These are phyloP conservation scores for Themeda triandra DNA, from an alignment of 176 grass and related monocot species.

Conservation along the genomic window DNA sequence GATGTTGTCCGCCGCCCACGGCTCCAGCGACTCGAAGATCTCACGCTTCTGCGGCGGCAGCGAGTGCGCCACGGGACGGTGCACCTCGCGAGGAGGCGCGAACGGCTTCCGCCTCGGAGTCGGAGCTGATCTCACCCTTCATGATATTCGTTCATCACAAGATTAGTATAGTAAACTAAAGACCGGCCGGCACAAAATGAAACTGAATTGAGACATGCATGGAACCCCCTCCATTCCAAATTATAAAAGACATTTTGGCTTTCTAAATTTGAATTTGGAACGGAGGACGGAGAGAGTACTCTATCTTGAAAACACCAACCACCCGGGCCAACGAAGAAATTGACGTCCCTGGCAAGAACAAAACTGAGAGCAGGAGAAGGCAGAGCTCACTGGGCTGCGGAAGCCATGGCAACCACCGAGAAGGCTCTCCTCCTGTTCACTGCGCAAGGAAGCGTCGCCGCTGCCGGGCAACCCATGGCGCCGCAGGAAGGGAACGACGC, in stretches of 20 bases:
- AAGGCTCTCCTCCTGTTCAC: background rate
- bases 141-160: background rate
- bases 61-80: background rate
- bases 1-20: slow-evolving; percentile 36
- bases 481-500: background rate
- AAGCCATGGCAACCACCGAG: slow-evolving; percentile 36
- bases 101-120: background rate
- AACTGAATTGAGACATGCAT: no score
- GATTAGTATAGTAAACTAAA: background rate
- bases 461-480: background rate
- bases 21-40: slow-evolving; percentile 34
- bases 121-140: background rate
- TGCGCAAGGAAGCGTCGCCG: background rate
- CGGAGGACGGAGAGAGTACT: no score
- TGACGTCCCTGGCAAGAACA: background rate
- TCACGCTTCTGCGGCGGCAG: slow-evolving; percentile 49
- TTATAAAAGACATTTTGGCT: no score
- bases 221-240: no score
- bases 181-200: no score
- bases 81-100: background rate
- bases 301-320: no score
- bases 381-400: slow-evolving; percentile 18
- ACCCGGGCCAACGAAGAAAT: no score
- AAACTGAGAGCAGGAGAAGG: background rate
- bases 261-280: no score